Evolutionary conservation across 352 stramenopile genomes (phyloP), one percentile per base, ranked within the genome.

Genomic region (Phytophthora boehmeriae): DNA sequence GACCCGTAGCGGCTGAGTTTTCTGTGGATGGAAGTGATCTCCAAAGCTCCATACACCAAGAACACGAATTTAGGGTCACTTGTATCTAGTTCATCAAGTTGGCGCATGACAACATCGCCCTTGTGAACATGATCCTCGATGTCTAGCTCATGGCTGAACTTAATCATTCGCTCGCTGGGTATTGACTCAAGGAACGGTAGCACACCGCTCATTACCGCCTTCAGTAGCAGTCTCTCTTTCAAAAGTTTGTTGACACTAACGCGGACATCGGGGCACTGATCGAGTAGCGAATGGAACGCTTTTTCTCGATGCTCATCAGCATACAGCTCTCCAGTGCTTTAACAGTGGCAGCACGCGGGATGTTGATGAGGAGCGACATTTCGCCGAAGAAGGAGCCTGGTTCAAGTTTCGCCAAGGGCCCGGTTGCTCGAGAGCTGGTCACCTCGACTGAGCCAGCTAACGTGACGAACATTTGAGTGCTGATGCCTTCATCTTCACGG

Each of bases 271-370:
- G 82, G 80, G 5, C 78, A 77, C 8, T 85, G 68, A 2, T 86
- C 73, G 16, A 93, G 61, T 5, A 93, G 73, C 5, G 73, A 47
- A 36, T 92, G 80, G 60, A 92, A 93, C 4, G 78, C 59, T 16
- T 89, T 75, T 90, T 90, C 58, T 93, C 84, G 22, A 93, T 91
- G 35, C 73, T 89, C 71, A 93, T 84, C 16, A 93, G 66, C 68
- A 93, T 86, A 39, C 82, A 90, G 50, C 81, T 91, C 19, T 92
- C 82, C 2, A 83, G 62, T 8, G 83, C 72, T 36, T 60, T 85
- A 17, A 93, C 79, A 1, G 84, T 92, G 20, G 84, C 84, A 8
- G 84, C 82, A 28, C 84, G 78, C 2, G 84, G 84, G 45, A 90
- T 90, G 52, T 90, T 89, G 53, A 90, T 92, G 8, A 93, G 55